Base-by-base conservation (phyloP, 768 basidiomycete genomes). In the Rickenella mellea region DNA sequence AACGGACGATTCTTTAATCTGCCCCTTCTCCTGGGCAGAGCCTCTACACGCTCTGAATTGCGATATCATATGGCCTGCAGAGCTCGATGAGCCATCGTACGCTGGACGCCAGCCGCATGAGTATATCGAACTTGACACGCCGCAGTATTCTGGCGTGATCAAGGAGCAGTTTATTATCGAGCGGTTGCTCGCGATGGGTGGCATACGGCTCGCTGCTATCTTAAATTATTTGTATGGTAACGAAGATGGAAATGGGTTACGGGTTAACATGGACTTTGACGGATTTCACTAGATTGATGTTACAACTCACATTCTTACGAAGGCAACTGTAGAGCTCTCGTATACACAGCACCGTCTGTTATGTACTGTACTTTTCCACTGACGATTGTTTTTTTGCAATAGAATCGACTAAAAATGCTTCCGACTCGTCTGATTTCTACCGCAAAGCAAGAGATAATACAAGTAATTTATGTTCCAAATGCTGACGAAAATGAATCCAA, bases 41-140 rank as follows among this genome's bases (percentile, higher is more conserved):
- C 73, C 79, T 0, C 69, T 85, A 42, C 83, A 90, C 53, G 53
- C 65, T 36, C 72, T 94, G 48, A 91, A 91, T 63, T 94, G 92
- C 66, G 73, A 79, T 5, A 58, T 90, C 41, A 72, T 85, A 5
- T 92, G 87, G 81, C 90, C 92, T 0, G 58, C 64, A 42, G 80
- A 70, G 44, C 70, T 90, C 32, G 83, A 84, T 45, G 52, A 64
- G 48, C 64, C 68, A 21, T 65, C 68, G 6, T 72, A 68, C 47
- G 54, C 33, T 14, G 35, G 42, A 24, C 24, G 41, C 29, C 57
- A 60, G 26, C 56, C 52, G 1, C n/a, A n/a, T n/a, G n/a, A n/a
- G n/a, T 70, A 76, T 37, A 60, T 84, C 20, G 82, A 96, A 55
- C 72, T 97, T 12, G 80, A 91, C 58, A 91, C 86, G 12, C 78